A percentile compares a stretch with the other conserved stretches of the same genome.
These are phyloP conservation scores for Dendrothele bispora DNA, from an alignment of 768 basidiomycete genomes.

Conservation along the genomic window DNA sequence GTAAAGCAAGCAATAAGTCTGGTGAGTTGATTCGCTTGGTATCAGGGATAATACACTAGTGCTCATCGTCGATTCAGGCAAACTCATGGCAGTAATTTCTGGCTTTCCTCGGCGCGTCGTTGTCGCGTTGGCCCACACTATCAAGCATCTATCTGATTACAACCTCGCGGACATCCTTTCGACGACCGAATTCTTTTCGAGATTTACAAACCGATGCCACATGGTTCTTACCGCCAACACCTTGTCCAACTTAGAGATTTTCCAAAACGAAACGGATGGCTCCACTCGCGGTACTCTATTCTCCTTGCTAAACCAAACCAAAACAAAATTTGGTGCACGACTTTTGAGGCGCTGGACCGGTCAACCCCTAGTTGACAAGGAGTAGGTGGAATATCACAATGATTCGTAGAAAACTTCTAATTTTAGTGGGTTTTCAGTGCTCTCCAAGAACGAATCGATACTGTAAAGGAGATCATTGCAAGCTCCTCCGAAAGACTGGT, in stretches of 20 bases:
- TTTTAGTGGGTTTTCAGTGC: conserved; percentile 44
- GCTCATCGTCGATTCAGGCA: conserved; percentile 42
- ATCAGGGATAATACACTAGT: neutral
- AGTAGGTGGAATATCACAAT: conserved; percentile 38
- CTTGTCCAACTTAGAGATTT: conserved; percentile 88
- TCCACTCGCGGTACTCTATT: conserved; percentile 74
- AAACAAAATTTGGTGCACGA: conserved; percentile 86
- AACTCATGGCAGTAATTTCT: conserved; percentile 59
- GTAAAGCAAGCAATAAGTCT: conserved; percentile 39
- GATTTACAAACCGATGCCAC: conserved; percentile 72
- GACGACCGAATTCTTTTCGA: conserved; percentile 75
- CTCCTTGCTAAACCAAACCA: conserved; percentile 84
- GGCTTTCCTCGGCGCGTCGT: conserved; percentile 71
- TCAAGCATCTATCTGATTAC: conserved; percentile 72
- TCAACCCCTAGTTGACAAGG: conserved; percentile 73
- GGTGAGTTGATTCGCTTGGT: no score
- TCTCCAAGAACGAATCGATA: conserved; percentile 75
- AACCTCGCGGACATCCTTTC: conserved; percentile 76
- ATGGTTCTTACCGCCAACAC: conserved; percentile 93
- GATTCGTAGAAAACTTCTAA: conserved; percentile 1
- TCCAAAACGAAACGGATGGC: conserved; percentile 84
- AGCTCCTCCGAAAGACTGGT: conserved; percentile 63
- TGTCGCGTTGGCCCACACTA: conserved; percentile 70
- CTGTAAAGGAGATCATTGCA: conserved; percentile 77
- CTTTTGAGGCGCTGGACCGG: conserved; percentile 86